These are phyloP conservation scores for Colletotrichum gloeosporioides DNA, from an alignment of 2,329 filamentous ascomycete species.

Conservation along the genomic window DNA sequence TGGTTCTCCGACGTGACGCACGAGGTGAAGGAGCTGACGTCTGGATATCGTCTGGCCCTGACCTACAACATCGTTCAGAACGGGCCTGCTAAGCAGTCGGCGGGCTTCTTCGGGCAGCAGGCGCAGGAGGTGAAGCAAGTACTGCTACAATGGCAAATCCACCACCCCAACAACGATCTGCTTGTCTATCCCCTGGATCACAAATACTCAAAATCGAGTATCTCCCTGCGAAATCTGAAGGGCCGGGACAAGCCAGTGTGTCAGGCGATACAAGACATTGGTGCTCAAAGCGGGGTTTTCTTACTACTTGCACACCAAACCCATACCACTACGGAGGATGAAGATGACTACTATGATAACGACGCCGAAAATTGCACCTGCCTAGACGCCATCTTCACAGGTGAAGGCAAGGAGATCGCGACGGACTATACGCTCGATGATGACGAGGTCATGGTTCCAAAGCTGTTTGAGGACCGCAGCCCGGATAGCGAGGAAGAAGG, in stretches of 20 bases:
- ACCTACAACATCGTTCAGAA: conserved; percentile 52
- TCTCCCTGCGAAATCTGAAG: background rate
- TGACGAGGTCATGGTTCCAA: background rate
- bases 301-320: conserved; percentile 23
- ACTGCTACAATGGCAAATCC: background rate
- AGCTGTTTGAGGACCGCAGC: background rate
- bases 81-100: conserved; percentile 7
- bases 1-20: conserved; percentile 56
- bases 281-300: background rate
- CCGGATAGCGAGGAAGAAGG: background rate
- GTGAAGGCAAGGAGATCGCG: background rate
- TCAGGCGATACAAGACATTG: background rate
- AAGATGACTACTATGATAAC: background rate
- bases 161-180: background rate
- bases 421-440: background rate
- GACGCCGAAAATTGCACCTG: background rate
- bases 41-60: conserved; percentile 50
- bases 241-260: background rate
- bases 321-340: background rate
- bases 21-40: conserved; percentile 46
- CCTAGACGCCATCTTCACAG: background rate
- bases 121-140: conserved; percentile 11
- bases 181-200: background rate
- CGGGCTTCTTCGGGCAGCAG: conserved; percentile 20
- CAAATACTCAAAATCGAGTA: background rate